Conservation (phyloP, 768 basidiomycete species). For the Rhodotorula paludigena region DNA sequence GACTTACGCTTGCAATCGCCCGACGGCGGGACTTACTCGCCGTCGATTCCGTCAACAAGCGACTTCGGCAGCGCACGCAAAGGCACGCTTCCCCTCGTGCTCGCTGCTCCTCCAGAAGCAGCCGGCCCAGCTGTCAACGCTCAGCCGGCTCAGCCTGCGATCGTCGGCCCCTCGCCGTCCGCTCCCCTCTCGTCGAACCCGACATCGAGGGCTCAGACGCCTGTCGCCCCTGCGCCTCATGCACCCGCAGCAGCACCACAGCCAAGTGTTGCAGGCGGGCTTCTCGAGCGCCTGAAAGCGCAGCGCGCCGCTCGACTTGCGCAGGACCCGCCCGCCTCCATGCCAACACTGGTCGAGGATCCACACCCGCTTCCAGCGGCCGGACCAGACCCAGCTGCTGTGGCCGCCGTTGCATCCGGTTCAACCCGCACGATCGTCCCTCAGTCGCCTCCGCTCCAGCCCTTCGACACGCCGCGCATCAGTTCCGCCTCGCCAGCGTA, state of each 20-base stretch:
- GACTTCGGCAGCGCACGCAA: neutral
- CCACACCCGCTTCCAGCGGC: neutral
- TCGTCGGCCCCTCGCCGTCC: too few species aligned
- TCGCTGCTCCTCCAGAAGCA: too few species aligned
- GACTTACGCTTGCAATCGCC: neutral
- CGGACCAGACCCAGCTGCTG: neutral
- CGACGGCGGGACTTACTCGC: neutral
- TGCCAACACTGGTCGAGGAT: neutral
- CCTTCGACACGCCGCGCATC: neutral
- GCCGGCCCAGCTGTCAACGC: too few species aligned
- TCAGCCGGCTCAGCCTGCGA: too few species aligned
- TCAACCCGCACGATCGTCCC: neutral
- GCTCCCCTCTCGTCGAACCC: too few species aligned
- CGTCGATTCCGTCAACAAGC: neutral
- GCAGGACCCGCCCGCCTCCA: neutral
- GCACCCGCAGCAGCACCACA: neutral
- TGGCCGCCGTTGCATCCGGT: too few species aligned
- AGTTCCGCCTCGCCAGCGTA: fast-evolving
- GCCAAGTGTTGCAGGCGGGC: neutral
- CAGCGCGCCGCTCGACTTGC: constrained; percentile 5
- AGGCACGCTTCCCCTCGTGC: neutral
- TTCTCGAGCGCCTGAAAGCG: constrained; percentile 18
- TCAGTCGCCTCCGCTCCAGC: neutral
- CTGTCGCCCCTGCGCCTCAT: too few species aligned
- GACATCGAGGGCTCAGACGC: too few species aligned